Conservation (phyloP, 2,329 filamentous ascomycete genomes). For the Diaporthe ilicicola region DNA sequence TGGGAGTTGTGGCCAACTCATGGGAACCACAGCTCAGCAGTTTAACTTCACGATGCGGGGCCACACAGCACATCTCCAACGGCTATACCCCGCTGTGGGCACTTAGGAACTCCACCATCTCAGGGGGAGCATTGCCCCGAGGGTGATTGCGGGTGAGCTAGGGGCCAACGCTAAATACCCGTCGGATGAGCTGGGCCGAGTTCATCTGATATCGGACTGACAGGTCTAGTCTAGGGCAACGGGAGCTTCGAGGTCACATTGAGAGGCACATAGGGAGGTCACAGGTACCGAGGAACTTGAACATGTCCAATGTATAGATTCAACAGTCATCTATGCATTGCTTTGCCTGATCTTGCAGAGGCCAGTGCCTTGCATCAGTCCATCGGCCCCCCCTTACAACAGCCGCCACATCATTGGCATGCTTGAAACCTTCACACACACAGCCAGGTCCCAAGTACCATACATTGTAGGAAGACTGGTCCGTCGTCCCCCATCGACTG, state of each 20-base stretch:
- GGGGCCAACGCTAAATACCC: background rate
- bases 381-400: slow-evolving; percentile 35
- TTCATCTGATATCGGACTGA: slow-evolving; percentile 7
- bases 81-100: slow-evolving; percentile 26
- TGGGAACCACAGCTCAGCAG: slow-evolving; percentile 1
- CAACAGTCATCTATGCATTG: slow-evolving; percentile 59
- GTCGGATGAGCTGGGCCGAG: background rate
- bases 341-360: slow-evolving; percentile 39
- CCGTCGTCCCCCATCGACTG: slow-evolving; percentile 18
- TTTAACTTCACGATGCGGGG: slow-evolving; percentile 25
- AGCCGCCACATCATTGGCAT: slow-evolving; percentile 41
- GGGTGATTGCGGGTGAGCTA: background rate
- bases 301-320: slow-evolving; percentile 55
- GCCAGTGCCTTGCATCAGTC: slow-evolving; percentile 31
- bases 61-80: background rate
- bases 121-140: slow-evolving; percentile 26
- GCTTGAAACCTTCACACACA: slow-evolving; percentile 34
- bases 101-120: slow-evolving; percentile 18
- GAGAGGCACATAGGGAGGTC: background rate
- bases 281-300: background rate
- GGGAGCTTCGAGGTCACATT: slow-evolving; percentile 8
- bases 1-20: background rate
- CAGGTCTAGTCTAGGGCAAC: background rate
- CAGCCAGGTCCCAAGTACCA: slow-evolving; percentile 25
- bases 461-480: slow-evolving; percentile 25